Conservation (phyloP, 805 yeast genomes). For the Torulaspora gathmanii region DNA sequence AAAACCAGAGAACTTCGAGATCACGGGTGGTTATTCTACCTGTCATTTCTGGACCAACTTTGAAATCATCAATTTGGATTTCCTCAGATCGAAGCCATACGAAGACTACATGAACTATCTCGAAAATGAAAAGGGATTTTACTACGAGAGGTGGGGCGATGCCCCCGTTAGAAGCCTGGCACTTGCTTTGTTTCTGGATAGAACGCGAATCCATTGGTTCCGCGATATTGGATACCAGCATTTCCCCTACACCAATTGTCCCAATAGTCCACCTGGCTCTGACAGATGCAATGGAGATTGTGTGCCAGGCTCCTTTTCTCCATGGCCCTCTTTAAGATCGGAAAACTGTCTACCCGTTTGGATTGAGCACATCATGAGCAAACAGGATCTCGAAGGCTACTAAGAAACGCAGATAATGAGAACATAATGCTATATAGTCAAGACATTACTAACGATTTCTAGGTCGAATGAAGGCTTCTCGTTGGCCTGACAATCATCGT, state of each 20-base stretch:
- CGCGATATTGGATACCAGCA: conserved; percentile 78
- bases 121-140: conserved; percentile 72
- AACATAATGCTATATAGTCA: too few relatives aligned
- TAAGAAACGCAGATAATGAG: background rate
- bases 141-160: conserved; percentile 92
- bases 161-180: conserved; percentile 87
- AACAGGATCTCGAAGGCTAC: conserved; percentile 29
- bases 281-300: conserved; percentile 49
- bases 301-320: conserved; percentile 49
- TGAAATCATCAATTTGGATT: conserved; percentile 81
- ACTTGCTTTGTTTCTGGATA: conserved; percentile 64
- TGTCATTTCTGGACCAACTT: conserved; percentile 93
- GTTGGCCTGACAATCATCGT: background rate
- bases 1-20: conserved; percentile 44
- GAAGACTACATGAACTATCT: conserved; percentile 56
- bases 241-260: conserved; percentile 72
- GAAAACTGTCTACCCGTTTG: conserved; percentile 76
- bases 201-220: conserved; percentile 73
- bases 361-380: conserved; percentile 46
- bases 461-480: too few relatives aligned
- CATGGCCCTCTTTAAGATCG: conserved; percentile 46
- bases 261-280: conserved; percentile 39
- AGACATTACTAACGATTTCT: too few relatives aligned
- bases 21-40: conserved; percentile 45
- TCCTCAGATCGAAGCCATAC: conserved; percentile 66